These are phyloP conservation scores for Stereum hirsutum DNA, from an alignment of 1,284 basidiomycete species.

Conservation along the genomic window DNA sequence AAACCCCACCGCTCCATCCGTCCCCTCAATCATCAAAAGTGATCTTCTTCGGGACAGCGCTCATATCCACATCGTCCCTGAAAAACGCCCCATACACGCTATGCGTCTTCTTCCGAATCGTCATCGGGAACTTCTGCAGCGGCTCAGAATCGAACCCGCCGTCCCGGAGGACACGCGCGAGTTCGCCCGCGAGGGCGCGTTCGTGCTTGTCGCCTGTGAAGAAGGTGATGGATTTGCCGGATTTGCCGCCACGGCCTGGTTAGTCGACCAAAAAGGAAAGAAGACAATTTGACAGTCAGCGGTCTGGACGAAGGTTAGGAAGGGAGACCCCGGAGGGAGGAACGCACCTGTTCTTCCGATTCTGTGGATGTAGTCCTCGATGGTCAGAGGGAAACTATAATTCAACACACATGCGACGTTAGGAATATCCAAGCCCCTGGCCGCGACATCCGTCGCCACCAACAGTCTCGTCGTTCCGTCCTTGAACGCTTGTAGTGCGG, in stretches of 20 bases:
- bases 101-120: constrained; percentile 95
- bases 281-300: not conserved
- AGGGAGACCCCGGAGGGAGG: too few species aligned
- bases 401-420: constrained; percentile 90
- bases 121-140: constrained; percentile 88
- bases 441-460: constrained; percentile 97
- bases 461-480: constrained; percentile 76
- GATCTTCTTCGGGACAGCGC: constrained; percentile 82
- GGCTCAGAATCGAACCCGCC: constrained; percentile 75
- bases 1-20: too few species aligned
- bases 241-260: constrained; percentile 82
- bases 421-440: constrained; percentile 94
- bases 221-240: constrained; percentile 92
- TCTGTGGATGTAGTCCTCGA: constrained; percentile 95
- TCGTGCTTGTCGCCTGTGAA: constrained; percentile 90
- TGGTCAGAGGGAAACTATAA: constrained; percentile 95
- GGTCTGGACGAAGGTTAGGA: too few species aligned
- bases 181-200: constrained; percentile 84
- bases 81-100: constrained; percentile 81
- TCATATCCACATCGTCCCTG: constrained; percentile 68
- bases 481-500: constrained; percentile 87
- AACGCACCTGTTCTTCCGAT: constrained; percentile 82
- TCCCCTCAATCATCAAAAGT: constrained; percentile 42
- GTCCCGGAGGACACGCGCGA: constrained; percentile 87
- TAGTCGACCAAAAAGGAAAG: constrained; percentile 9